Conservation (phyloP, 768 basidiomycete species). For the Amanita polypyramis region DNA sequence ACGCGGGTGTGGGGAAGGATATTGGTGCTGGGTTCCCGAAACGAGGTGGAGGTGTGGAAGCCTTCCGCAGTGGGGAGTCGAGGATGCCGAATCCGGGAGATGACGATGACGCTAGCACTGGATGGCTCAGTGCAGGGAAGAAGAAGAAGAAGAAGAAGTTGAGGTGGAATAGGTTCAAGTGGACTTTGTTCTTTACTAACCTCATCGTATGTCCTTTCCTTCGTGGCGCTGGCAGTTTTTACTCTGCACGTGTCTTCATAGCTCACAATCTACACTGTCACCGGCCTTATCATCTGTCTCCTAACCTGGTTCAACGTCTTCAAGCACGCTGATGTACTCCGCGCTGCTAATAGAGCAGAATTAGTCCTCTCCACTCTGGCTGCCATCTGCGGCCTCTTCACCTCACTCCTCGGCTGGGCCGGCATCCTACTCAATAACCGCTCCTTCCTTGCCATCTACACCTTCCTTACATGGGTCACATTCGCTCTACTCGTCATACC, state of each 20-base stretch:
- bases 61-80: slow-evolving; percentile 40
- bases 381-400: slow-evolving; percentile 46
- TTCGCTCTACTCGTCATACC: slow-evolving; percentile 64
- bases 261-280: slow-evolving; percentile 50
- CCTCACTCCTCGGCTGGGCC: slow-evolving; percentile 65
- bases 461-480: slow-evolving; percentile 67
- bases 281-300: slow-evolving; percentile 53
- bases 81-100: slow-evolving; percentile 41
- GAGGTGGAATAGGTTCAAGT: slow-evolving; percentile 81
- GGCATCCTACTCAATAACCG: slow-evolving; percentile 81
- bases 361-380: slow-evolving; percentile 65
- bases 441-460: slow-evolving; percentile 67
- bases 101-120: slow-evolving; percentile 23
- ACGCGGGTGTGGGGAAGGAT: slow-evolving; percentile 16
- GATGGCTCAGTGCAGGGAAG: background rate
- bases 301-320: slow-evolving; percentile 74
- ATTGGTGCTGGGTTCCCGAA: slow-evolving; percentile 34
- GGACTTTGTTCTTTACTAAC: slow-evolving; percentile 60
- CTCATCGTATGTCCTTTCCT: slow-evolving; percentile 21
- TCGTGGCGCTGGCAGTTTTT: background rate
- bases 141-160: slow-evolving; percentile 21
- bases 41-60: slow-evolving; percentile 61
- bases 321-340: slow-evolving; percentile 57
- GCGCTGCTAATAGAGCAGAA: slow-evolving; percentile 57
- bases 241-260: slow-evolving; percentile 5